phyloP scores from a whole-genome alignment of 176 grass and related monocot genomes.

The Aegilops sharonensis region DNA sequence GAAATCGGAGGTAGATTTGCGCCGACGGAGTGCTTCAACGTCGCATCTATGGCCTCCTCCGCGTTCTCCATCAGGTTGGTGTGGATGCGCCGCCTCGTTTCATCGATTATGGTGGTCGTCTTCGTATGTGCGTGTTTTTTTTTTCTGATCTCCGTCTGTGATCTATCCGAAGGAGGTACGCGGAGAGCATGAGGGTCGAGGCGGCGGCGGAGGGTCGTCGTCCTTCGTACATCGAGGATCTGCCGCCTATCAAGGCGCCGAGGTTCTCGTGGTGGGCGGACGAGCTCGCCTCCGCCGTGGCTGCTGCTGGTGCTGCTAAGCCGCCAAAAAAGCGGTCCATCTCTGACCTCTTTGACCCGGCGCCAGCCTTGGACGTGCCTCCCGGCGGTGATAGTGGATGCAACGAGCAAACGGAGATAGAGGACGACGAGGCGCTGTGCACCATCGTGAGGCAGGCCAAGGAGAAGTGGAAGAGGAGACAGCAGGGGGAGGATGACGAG shows the following conservation, averaged over 20 bases:
- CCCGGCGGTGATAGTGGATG: not conserved
- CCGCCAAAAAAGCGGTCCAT: conserved; percentile 62
- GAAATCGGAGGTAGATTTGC: not conserved
- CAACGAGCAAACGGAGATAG: not conserved
- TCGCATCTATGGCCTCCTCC: not conserved
- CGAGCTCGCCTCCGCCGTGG: conserved; percentile 23
- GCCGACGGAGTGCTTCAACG: not conserved
- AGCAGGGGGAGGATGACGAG: not conserved
- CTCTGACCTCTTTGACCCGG: conserved; percentile 53
- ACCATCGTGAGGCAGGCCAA: conserved; percentile 16
- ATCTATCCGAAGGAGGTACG: conserved; percentile 31
- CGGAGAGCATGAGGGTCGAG: conserved; percentile 16
- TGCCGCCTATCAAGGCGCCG: conserved; percentile 43
- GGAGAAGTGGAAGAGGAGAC: conserved; percentile 23
- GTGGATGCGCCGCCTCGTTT: not conserved
- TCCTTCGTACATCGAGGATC: not conserved
- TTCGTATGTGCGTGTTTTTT: not conserved
- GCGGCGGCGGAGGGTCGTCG: not conserved
- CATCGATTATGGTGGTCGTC: not conserved
- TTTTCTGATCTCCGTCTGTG: conserved; percentile 13
- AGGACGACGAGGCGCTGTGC: conserved; percentile 22
- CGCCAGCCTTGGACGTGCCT: conserved; percentile 7
- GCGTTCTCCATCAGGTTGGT: not conserved
- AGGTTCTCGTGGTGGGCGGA: conserved; percentile 61
- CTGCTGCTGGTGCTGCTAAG: not conserved